These are phyloP conservation scores for Backusella luteola DNA, from an alignment of 192 early-diverging fungal genomes.

Conservation along the genomic window DNA sequence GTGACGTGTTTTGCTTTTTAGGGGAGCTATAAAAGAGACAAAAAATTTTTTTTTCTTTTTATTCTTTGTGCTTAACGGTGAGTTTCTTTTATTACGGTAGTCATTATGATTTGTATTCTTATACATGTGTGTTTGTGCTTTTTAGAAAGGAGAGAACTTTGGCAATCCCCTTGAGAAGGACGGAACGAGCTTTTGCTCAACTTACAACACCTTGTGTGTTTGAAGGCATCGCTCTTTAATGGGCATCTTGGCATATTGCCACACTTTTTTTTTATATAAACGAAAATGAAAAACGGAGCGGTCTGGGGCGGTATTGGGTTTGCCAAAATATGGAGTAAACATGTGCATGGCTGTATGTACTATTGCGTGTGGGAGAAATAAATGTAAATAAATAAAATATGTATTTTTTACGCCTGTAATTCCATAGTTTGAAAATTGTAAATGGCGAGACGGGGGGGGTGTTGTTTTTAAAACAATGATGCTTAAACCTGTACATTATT, in stretches of 20 bases:
- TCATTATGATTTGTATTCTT: neutral
- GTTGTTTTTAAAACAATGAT: too few species aligned
- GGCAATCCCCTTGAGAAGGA: slow-evolving; percentile 42
- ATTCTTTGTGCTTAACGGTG: slow-evolving; percentile 37
- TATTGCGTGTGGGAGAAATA: too few species aligned
- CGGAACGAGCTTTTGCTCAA: slow-evolving; percentile 34
- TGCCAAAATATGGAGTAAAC: neutral
- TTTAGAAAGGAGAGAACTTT: slow-evolving; percentile 39
- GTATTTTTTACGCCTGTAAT: too few species aligned
- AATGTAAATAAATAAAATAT: too few species aligned
- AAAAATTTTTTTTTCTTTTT: neutral
- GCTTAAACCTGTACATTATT: too few species aligned
- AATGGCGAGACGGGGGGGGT: too few species aligned
- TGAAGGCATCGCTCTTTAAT: slow-evolving; percentile 28
- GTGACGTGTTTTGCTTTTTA: neutral
- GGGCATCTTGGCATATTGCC: slow-evolving; percentile 35
- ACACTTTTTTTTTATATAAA: slow-evolving; percentile 26
- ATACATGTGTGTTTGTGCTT: neutral
- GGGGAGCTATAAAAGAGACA: neutral
- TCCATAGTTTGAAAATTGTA: too few species aligned
- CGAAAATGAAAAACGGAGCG: slow-evolving; percentile 16
- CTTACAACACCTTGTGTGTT: slow-evolving; percentile 26
- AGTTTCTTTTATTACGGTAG: slow-evolving; percentile 5
- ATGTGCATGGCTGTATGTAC: too few species aligned
- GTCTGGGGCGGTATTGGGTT: neutral